Evolutionary conservation across 768 basidiomycete species (phyloP).

Genomic region (Panaeolus cyanescens): DNA sequence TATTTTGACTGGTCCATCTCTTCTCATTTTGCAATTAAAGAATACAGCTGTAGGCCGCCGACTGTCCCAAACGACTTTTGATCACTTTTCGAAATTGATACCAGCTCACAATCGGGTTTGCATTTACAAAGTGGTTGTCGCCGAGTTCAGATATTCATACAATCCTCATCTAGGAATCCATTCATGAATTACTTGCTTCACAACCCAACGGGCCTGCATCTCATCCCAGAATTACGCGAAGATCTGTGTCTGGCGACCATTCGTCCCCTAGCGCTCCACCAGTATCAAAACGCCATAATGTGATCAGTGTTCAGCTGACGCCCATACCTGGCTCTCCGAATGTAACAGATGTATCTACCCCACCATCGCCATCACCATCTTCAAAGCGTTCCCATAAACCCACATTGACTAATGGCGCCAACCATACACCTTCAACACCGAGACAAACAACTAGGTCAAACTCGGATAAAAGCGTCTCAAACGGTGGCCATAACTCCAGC

Average conservation of each 20-base stretch:
- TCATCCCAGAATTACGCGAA: slow-evolving; percentile 16
- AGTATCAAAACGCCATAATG: slow-evolving; percentile 31
- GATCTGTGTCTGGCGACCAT: slow-evolving; percentile 31
- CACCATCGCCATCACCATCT: slow-evolving; percentile 42
- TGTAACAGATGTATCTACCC: slow-evolving; percentile 58
- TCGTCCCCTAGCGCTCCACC: slow-evolving; percentile 20
- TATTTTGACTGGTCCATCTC: slow-evolving; percentile 7
- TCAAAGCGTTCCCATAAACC: slow-evolving; percentile 20
- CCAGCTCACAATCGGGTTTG: slow-evolving; percentile 28
- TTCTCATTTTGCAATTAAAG: slow-evolving; percentile 31
- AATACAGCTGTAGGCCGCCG: slow-evolving; percentile 74
- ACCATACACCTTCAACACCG: slow-evolving; percentile 36
- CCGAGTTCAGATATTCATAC: not conserved
- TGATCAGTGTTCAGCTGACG: slow-evolving; percentile 47
- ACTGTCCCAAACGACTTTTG: slow-evolving; percentile 57
- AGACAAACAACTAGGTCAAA: slow-evolving; percentile 25
- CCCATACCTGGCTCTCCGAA: slow-evolving; percentile 75
- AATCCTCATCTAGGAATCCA: slow-evolving; percentile 8
- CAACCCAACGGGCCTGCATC: slow-evolving; percentile 15
- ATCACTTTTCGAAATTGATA: slow-evolving; percentile 42
- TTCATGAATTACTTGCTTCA: slow-evolving; percentile 13
- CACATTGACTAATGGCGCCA: slow-evolving; percentile 23
- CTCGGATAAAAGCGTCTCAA: not conserved
- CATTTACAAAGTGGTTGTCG: slow-evolving; percentile 1
- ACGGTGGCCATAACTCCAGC: slow-evolving; percentile 15